phyloP scores from a whole-genome alignment of 1,139 yeast genomes.

The Scheffersomyces stambukii region DNA sequence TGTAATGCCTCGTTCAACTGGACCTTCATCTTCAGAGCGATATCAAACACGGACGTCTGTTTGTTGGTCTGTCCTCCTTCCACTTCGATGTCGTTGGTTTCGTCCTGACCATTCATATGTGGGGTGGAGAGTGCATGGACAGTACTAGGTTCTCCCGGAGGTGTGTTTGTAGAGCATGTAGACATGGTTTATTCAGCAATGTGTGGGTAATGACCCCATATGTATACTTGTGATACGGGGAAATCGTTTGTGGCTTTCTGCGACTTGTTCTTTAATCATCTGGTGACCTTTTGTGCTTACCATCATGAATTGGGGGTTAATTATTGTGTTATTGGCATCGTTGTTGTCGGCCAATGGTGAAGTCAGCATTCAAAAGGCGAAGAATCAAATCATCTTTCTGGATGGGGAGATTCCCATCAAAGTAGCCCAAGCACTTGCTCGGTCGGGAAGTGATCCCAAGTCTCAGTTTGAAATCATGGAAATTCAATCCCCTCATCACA shows the following conservation, averaged over 20 bases:
- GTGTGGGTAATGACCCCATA: no score
- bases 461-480: conserved; percentile 21
- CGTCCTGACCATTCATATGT: conserved; percentile 8
- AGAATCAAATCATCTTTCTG: conserved; percentile 15
- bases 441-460: conserved; percentile 7
- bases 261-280: neutral
- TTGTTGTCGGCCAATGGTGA: conserved; percentile 1
- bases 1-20: conserved; percentile 30
- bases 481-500: conserved; percentile 8
- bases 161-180: conserved; percentile 5
- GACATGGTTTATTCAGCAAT: conserved; percentile 3
- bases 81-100: neutral
- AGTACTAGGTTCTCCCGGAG: conserved; percentile 7
- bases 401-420: conserved; percentile 12
- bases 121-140: conserved; percentile 16
- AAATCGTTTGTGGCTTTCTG: neutral
- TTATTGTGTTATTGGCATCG: conserved; percentile 2
- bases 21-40: conserved; percentile 47
- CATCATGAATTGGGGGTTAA: conserved; percentile 3
- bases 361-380: conserved; percentile 4
- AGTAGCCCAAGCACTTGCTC: conserved; percentile 10
- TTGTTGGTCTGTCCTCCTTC: conserved; percentile 8
- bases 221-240: conserved; percentile 2
- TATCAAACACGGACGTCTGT: conserved; percentile 44
- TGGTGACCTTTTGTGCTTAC: neutral